Evolutionary conservation across 805 yeast genomes (phyloP), one percentile per base, ranked within the genome.

Genomic region (Saturnispora kantuleensis): DNA sequence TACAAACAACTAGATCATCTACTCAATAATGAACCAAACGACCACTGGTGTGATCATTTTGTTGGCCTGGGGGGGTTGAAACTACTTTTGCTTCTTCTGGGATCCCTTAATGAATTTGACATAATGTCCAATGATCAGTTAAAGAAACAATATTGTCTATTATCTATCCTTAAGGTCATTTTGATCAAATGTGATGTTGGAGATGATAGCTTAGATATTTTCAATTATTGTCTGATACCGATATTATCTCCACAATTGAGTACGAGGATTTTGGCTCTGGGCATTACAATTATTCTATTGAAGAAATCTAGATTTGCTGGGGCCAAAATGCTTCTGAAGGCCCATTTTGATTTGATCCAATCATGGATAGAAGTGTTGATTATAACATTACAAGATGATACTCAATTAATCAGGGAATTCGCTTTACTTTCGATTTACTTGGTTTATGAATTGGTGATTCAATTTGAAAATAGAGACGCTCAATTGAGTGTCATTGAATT

Each of bases 51-150:
- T 0, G 70, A 76, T 40, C 71, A 69, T 17, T 93, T 93, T 55
- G 69, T 87, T n/a, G 77, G 71, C 42, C 71, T 76, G 37, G 94
- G 86, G 59, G 97, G 97, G 9, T 87, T 83, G 47, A 73, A 81
- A 8, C 84, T 87, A 0, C 70, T 93, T 42, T 77, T 86, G 7
- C 76, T 79, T 12, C 78, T 77, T 32, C 65, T 93, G 37, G 76
- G 74, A 46, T 79, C 77, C 39, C 67, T 79, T 44, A 69, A 67
- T 51, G 58, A 58, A 34, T 55, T 60, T 33, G 45, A 59, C 2
- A 56, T 65, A 32, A 70, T 73, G 45, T 67, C 73, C 10, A 65
- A 69, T 46, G 69, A 65, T 38, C 77, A 78, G 47, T 60, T 63
- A 5, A 94, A 84, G 47, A 72, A 77, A 41, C 97, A 93, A 62